phyloP scores from a whole-genome alignment of 805 yeast species.

The Cephaloascus fragrans region DNA sequence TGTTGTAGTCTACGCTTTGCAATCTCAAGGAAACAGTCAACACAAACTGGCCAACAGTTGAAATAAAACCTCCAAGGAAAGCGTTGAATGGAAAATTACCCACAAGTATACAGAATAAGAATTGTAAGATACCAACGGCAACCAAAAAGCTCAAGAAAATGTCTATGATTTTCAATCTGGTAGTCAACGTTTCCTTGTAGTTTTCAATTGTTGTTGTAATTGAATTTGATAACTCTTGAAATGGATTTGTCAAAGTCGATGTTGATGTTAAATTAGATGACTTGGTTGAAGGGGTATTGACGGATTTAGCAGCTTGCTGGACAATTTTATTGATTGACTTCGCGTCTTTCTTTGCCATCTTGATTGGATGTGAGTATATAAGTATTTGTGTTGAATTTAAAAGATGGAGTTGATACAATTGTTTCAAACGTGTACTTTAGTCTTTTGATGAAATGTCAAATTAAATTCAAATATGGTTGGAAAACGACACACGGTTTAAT shows the following conservation, averaged over 20 bases:
- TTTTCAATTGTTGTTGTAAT: slow-evolving; percentile 17
- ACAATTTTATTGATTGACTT: slow-evolving; percentile 12
- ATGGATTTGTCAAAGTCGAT: slow-evolving; percentile 1
- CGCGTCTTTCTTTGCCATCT: slow-evolving; percentile 30
- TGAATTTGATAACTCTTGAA: slow-evolving; percentile 19
- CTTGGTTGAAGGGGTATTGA: slow-evolving; percentile 1
- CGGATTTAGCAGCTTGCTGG: slow-evolving; percentile 4
- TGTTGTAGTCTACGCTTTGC: slow-evolving; percentile 35
- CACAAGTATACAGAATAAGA: slow-evolving; percentile 61
- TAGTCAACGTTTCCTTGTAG: slow-evolving; percentile 25
- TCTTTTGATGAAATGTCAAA: too few species aligned
- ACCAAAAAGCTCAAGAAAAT: slow-evolving; percentile 68
- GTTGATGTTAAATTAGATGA: slow-evolving; percentile 5
- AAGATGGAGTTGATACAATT: too few species aligned
- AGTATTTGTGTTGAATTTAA: slow-evolving; percentile 64
- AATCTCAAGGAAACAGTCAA: slow-evolving; percentile 74
- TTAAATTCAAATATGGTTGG: too few species aligned
- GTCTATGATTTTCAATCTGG: slow-evolving; percentile 61
- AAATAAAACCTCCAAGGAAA: slow-evolving; percentile 83
- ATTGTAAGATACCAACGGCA: slow-evolving; percentile 66
- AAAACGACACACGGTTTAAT: too few species aligned
- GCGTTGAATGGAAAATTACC: slow-evolving; percentile 97
- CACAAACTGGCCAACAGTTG: slow-evolving; percentile 94
- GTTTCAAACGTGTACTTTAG: too few species aligned
- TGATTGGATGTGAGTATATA: too few species aligned